Percentiles rank a stretch among this genome's conserved stretches.
Evolutionary conservation across 2,329 filamentous ascomycete genomes (phyloP).

Genomic region (Verticillium nonalfalfae): DNA sequence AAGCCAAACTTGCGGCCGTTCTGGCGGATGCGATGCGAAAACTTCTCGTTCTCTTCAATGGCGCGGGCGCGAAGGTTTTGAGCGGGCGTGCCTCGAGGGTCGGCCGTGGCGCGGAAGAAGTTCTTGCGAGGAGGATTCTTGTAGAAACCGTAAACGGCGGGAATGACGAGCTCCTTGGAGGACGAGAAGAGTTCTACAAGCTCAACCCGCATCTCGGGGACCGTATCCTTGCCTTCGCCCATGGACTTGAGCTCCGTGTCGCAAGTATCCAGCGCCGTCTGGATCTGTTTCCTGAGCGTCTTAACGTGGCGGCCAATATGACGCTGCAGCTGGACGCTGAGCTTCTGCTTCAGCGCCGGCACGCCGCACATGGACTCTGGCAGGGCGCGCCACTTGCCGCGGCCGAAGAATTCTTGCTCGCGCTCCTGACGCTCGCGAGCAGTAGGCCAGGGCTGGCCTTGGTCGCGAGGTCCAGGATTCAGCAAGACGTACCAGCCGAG

Average conservation of each 20-base stretch:
- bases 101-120: conserved; percentile 44
- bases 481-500: conserved; percentile 46
- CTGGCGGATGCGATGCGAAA: conserved; percentile 39
- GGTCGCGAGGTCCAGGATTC: conserved; percentile 36
- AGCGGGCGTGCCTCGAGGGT: conserved; percentile 41
- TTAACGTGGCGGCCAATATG: conserved; percentile 48
- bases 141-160: conserved; percentile 47
- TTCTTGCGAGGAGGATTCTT: conserved; percentile 46
- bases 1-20: conserved; percentile 44
- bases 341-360: conserved; percentile 37
- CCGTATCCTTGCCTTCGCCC: conserved; percentile 42
- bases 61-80: conserved; percentile 45
- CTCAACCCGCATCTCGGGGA: conserved; percentile 47
- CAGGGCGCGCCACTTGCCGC: conserved; percentile 40
- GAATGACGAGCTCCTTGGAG: conserved; percentile 47
- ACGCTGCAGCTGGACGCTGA: conserved; percentile 42
- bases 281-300: conserved; percentile 42
- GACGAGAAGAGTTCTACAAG: conserved; percentile 46
- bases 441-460: conserved; percentile 36
- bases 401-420: conserved; percentile 42
- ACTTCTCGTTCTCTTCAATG: conserved; percentile 44
- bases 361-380: conserved; percentile 42
- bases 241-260: conserved; percentile 43
- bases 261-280: conserved; percentile 40
- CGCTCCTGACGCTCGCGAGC: conserved; percentile 31